Evolutionary conservation across 192 early-diverging fungal species (phyloP), one percentile per base, ranked within the genome.

Genomic region (Haplosporangium gracile): DNA sequence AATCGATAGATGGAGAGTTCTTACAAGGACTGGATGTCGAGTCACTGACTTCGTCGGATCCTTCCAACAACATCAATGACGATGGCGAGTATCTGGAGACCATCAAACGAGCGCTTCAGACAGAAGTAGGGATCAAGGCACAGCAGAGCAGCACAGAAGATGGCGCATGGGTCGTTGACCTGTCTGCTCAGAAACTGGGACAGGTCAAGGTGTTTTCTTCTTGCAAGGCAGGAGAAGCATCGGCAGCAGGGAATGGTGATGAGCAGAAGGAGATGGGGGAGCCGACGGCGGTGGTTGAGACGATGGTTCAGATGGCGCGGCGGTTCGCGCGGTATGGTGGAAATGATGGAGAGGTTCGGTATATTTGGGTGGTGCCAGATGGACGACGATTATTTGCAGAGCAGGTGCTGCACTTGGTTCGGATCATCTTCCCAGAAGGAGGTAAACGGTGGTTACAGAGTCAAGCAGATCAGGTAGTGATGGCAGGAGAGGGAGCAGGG

Each of bases 341-440:
- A 0, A 15, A 45, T 3, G 60, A 29, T 32, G 57, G 68, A 39
- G 63, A 38, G n/a, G 42, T 40, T 26, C 75, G 84, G 15, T 86
- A 78, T 75, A 13, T 86, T 40, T 86, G 84, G 84, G 32, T 86
- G 36, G 53, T 81, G 1, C 79, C 84, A 15, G 79, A 86, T n/a
- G 70, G 63, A 1, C 63, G 76, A 26, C 74, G 78, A n/a, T 72
- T 47, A 22, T 77, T 86, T 72, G 84, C 60, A 9, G 84, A 86
- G 15, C 84, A 81, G 40, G 69, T 76, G 4, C 29, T 86, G 29
- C 34, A 22, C 16, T n/a, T 86, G 26, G 75, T 65, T 34, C 55
- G 76, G 18, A 29, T 55, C 5, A 75, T 86, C 7, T 86, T 81
- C 39, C 8, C 8, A 11, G 45, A n/a, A 18, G 3, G 18, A 16